These are phyloP conservation scores for Lactifluus rugatus DNA, from an alignment of 768 basidiomycete genomes.

Conservation along the genomic window DNA sequence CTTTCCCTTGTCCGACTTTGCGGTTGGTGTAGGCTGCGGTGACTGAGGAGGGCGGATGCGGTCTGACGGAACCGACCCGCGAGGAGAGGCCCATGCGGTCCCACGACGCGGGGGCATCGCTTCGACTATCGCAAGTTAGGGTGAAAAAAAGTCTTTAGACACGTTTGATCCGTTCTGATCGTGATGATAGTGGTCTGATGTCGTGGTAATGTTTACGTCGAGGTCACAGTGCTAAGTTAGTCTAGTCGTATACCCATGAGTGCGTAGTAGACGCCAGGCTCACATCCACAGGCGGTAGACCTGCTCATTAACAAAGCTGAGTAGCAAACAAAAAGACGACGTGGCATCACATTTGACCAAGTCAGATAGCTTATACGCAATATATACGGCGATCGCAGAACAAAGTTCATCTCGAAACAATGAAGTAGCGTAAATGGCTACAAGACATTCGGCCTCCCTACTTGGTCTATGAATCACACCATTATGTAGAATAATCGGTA, in stretches of 20 bases:
- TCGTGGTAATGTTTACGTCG: no score
- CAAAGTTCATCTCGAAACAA: neutral
- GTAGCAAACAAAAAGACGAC: no score
- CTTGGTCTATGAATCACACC: neutral
- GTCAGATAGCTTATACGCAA: neutral
- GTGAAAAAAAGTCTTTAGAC: neutral
- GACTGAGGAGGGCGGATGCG: neutral
- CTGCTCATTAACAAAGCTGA: no score
- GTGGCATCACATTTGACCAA: neutral
- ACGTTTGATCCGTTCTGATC: neutral
- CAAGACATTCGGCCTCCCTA: neutral
- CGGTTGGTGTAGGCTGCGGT: neutral
- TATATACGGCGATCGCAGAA: neutral
- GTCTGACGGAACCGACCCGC: neutral
- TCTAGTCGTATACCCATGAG: no score
- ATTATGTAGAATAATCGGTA: neutral
- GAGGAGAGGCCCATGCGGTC: slow-evolving; percentile 7
- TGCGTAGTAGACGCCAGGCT: no score
- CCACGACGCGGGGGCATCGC: slow-evolving; percentile 8
- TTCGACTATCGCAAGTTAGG: neutral
- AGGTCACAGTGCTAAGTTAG: no score
- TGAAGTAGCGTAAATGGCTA: neutral
- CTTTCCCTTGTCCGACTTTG: slow-evolving; percentile 6
- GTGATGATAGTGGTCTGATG: neutral
- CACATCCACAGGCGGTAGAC: no score